Evolutionary conservation across 306 rosid genomes (phyloP).

Genomic region (Quercus ilex): DNA sequence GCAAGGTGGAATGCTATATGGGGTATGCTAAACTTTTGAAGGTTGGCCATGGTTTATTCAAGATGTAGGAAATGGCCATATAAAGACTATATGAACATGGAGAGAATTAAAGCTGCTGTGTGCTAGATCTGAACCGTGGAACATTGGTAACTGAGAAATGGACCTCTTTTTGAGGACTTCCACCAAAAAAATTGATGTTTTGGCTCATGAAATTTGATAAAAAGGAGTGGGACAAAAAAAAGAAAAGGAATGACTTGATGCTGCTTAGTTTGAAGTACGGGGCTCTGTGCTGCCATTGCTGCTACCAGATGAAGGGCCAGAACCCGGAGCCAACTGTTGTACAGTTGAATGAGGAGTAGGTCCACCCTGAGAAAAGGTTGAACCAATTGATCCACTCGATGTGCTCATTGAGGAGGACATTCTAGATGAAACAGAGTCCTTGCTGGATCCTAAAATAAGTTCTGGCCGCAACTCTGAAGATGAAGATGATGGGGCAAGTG

Average conservation of each 20-base stretch:
- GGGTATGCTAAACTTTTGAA: slow-evolving; percentile 60
- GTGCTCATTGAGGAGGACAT: slow-evolving; percentile 81
- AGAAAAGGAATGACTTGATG: slow-evolving; percentile 46
- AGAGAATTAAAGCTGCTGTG: slow-evolving; percentile 56
- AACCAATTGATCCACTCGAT: slow-evolving; percentile 72
- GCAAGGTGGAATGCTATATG: slow-evolving; percentile 57
- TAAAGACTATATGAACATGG: slow-evolving; percentile 64
- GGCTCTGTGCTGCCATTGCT: slow-evolving; percentile 49
- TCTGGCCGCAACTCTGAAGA: slow-evolving; percentile 91
- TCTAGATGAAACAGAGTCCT: slow-evolving; percentile 68
- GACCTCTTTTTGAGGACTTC: slow-evolving; percentile 64
- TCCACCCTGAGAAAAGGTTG: slow-evolving; percentile 57
- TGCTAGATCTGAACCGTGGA: slow-evolving; percentile 56
- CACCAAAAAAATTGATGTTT: slow-evolving; percentile 50
- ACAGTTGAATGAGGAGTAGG: slow-evolving; percentile 47
- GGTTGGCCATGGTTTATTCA: slow-evolving; percentile 80
- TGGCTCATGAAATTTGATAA: slow-evolving; percentile 53
- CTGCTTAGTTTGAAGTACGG: slow-evolving; percentile 65
- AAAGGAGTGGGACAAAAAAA: slow-evolving; percentile 34
- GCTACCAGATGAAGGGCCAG: slow-evolving; percentile 50
- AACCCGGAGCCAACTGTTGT: slow-evolving; percentile 61
- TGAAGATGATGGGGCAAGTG: slow-evolving; percentile 83
- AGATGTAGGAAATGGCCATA: slow-evolving; percentile 70
- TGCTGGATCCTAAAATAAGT: slow-evolving; percentile 58
- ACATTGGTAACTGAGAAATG: slow-evolving; percentile 54